A percentile compares a stretch with the other conserved stretches of the same genome.
Conservation (phyloP, 2,329 filamentous ascomycete genomes). For the Colletotrichum sp. region DNA sequence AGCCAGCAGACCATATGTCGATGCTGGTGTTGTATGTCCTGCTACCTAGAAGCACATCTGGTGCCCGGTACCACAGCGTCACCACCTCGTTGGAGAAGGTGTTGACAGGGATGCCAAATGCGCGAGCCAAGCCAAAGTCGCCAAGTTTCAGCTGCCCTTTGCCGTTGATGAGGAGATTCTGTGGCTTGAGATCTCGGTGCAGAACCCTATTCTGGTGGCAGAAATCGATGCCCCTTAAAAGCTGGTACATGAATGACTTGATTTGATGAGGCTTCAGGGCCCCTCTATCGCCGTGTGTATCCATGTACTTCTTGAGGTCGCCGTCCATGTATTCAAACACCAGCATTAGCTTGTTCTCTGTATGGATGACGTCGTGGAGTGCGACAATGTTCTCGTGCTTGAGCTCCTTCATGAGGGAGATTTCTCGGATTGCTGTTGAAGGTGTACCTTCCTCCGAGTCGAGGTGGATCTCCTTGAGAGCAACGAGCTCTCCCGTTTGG, state of each 20-base stretch:
- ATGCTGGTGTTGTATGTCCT: constrained; percentile 99
- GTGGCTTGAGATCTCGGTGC: constrained; percentile 93
- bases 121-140: constrained; percentile 91
- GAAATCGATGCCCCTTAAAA: constrained; percentile 94
- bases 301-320: constrained; percentile 99
- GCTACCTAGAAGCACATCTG: constrained; percentile 91
- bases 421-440: constrained; percentile 96
- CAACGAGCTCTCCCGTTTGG: constrained; percentile 95
- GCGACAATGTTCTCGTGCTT: constrained; percentile 99
- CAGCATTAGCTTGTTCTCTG: constrained; percentile 99
- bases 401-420: constrained; percentile 98
- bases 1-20: constrained; percentile 98
- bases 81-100: constrained; percentile 99
- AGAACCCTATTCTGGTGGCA: constrained; percentile 97
- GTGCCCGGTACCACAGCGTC: constrained; percentile 96
- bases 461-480: constrained; percentile 97
- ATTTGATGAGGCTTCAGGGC: constrained; percentile 88
- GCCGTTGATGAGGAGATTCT: constrained; percentile 94
- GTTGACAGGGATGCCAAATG: constrained; percentile 96
- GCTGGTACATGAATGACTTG: constrained; percentile 99
- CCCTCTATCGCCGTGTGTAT: constrained; percentile 86
- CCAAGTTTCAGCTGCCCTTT: constrained; percentile 91
- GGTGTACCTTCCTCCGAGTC: constrained; percentile 98
- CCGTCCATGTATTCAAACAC: constrained; percentile 99
- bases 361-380: constrained; percentile 98